These are phyloP conservation scores for Ogataea henricii DNA, from an alignment of 805 yeast genomes.

Conservation along the genomic window DNA sequence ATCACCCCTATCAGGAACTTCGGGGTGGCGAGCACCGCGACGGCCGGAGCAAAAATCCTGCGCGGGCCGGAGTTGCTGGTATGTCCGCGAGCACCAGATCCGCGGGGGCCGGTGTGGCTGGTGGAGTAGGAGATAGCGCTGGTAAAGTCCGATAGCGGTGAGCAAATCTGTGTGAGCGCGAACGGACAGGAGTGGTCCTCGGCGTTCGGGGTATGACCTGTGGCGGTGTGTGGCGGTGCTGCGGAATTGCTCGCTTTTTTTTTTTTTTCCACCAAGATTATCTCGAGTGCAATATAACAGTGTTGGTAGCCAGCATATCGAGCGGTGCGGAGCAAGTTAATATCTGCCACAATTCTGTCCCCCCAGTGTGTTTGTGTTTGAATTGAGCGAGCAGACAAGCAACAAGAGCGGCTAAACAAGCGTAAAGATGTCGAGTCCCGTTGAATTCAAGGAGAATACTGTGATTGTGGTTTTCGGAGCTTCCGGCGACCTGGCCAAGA, in stretches of 20 bases:
- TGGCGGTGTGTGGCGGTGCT: conserved; percentile 7
- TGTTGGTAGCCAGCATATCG: not conserved
- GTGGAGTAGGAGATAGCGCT: not conserved
- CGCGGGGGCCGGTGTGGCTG: conserved; percentile 4
- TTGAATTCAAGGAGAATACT: conserved; percentile 63
- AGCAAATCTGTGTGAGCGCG: not conserved
- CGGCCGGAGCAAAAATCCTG: not conserved
- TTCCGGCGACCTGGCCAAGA: conserved; percentile 92
- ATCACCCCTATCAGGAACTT: not conserved
- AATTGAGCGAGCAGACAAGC: not conserved
- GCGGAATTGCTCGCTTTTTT: conserved; percentile 5
- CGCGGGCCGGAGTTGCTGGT: not conserved
- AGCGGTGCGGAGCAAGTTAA: too few species aligned
- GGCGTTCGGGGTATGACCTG: conserved; percentile 5
- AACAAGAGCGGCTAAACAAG: not conserved
- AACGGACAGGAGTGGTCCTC: conserved; percentile 16
- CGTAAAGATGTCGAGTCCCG: conserved; percentile 21
- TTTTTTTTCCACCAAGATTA: conserved; percentile 1
- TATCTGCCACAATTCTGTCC: too few species aligned
- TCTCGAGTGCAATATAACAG: not conserved
- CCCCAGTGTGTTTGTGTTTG: not conserved
- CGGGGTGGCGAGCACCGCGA: not conserved
- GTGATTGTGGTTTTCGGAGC: conserved; percentile 88
- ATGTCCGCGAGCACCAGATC: not conserved
- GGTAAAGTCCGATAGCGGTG: not conserved